Base-by-base conservation (phyloP, 805 yeast species). In the Pichia gijzeniarum region DNA sequence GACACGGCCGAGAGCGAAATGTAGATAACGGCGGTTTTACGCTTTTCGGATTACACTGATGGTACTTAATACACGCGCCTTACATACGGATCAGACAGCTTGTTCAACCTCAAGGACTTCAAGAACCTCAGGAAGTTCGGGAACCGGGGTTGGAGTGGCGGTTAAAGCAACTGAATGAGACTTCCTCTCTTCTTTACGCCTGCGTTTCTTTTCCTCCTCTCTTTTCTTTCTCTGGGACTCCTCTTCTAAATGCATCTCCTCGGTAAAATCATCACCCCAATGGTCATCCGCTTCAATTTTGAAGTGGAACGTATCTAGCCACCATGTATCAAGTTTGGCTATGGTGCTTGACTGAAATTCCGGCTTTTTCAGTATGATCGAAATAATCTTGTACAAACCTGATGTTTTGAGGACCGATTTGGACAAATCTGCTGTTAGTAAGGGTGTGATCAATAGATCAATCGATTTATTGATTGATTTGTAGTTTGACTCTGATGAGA, bases 201-300 rank as follows among this genome's bases (percentile, higher is more conserved):
- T 51, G 27, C 47, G 47, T 25, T 45, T 42, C 93, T 67, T 31
- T 80, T 74, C 55, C 72, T 71, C 46, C 21, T 51, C 54, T 32
- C 27, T 43, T 18, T 41, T 42, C 38, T 49, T 32, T 39, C 50
- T 35, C 36, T 53, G 51, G 17, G 39, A 45, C 27, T 57, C 60
- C 21, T 56, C 56, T 22, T 44, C 39, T 31, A 52, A 50, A 20
- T 51, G 51, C 50, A 44, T 50, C 18, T 42, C 54, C 19, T 53
- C 56, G 3, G 55, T 59, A 44, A 56, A 58, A 18, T 48, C 57
- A 46, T 56, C 63, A 12, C 48, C 48, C 57, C 59, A 57, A 30
- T 52, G 55, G 18, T 58, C 60, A 40, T 68, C 69, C 3, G 51
- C 55, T 3, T 49, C 48, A 25, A 70, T 55, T 5, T 48, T 48